Evolutionary conservation across 148 eudicot genomes (phyloP).

Genomic region (Spergularia bocconei): DNA sequence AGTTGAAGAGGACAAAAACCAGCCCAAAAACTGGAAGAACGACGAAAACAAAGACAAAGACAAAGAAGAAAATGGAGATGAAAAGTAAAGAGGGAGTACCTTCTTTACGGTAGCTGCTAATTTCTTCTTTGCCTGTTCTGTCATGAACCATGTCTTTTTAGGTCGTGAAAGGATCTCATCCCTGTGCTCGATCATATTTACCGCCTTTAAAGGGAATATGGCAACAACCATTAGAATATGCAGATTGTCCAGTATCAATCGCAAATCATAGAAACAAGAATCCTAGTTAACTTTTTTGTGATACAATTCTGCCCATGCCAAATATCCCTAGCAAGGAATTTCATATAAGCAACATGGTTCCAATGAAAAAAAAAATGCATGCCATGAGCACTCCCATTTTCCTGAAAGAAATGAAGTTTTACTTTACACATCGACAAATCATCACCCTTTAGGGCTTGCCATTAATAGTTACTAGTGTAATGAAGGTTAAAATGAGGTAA

Average conservation of each 20-base stretch:
- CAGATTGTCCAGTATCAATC: background rate
- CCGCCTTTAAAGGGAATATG: conserved; percentile 51
- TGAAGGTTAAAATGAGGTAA: too few relatives aligned
- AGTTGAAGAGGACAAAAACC: too few relatives aligned
- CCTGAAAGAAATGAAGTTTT: background rate
- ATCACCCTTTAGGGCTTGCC: background rate
- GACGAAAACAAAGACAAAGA: too few relatives aligned
- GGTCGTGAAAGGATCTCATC: conserved; percentile 92
- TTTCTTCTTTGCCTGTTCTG: conserved; percentile 84
- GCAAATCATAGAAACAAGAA: background rate
- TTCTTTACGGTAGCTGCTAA: conserved; percentile 54
- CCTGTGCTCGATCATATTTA: conserved; percentile 79
- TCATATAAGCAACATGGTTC: background rate
- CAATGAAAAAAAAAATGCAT: background rate
- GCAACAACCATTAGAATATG: background rate
- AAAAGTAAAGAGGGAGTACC: conserved; percentile 34
- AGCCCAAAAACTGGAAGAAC: too few relatives aligned
- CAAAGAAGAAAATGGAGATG: too few relatives aligned
- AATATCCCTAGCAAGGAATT: background rate
- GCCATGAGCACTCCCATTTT: conserved; percentile 6
- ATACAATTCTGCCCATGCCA: background rate
- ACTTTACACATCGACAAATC: background rate
- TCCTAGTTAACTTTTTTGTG: background rate
- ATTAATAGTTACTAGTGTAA: too few relatives aligned
- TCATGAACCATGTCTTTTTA: conserved; percentile 84